Base-by-base conservation (phyloP, 169 alveolate species). In the Plasmodium gonderi region DNA sequence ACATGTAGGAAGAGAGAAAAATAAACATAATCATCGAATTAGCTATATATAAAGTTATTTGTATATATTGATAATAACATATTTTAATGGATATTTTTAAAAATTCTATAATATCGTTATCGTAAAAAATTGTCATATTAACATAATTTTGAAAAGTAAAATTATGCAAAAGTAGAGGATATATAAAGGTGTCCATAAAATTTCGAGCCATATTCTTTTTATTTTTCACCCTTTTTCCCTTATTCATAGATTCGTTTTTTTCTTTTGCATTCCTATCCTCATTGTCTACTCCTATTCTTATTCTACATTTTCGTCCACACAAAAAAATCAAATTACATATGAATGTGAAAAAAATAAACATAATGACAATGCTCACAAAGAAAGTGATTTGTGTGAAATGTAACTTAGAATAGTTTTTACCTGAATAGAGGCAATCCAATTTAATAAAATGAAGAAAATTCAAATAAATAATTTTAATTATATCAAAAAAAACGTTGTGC, bases 401-500 rank as follows among this genome's bases (percentile, higher is more conserved):
- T 42, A 90, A 20, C 40, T 64, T 64, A 20, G 83, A 90, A 60
- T 29, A n/a, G 12, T 20, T 72, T 12, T 14, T 54, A 9, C 44
- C 20, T 20, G 17, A 75, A 42, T 74, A 1, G 26, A 90, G 72
- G 23, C 94, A 90, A 31, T 69, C 77, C 40, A 90, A 23, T 31
- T 60, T 77, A 31, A 67, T 11, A 77, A 77, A 67, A 33, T 78
- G 29, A 11, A 90, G 14, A 45, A 90, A 77, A 31, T 90, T 77
- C 72, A 90, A 49, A 36, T 77, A 54, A 60, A 90, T 20, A 12
- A 78, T 23, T 77, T 90, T 90, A 64, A 90, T 90, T 31, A 90
- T 29, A 77, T 90, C 94, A 90, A 44, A 90, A 69, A 90, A 90
- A 14, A 29, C 33, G 23, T 90, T 90, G 60, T 90, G 94, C 77